Evolutionary conservation across 768 basidiomycete species (phyloP), one percentile per base, ranked within the genome.

Genomic region (Trametes gibbosa): DNA sequence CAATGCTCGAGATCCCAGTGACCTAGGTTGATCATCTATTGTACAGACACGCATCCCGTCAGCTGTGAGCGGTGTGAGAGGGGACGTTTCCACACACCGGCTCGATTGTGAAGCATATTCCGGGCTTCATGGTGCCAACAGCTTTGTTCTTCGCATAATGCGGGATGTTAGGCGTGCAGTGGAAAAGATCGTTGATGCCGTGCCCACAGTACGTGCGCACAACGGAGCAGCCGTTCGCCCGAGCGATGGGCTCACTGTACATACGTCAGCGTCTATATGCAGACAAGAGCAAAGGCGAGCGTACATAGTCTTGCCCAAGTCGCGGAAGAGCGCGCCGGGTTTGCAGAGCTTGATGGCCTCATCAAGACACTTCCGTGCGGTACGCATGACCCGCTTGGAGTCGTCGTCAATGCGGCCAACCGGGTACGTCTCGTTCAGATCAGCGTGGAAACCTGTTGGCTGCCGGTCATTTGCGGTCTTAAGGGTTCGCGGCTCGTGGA

Each of bases 101-200:
- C 72, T 92, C 89, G 62, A 92, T 91, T 37, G 88, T 90, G 69
- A 89, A 92, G 45, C 63, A 66, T 91, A 89, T 96, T 64, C 95
- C 95, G 23, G 90, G 74, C 70, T 93, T 95, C 95, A 98, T 96
- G 5, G 87, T 84, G 23, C 95, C 95, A 2, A 93, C 79, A 41
- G 91, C 92, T 73, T 95, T 96, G 69, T 92, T 95, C 71, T 94
- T 94, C 21, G 92, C 92, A 65, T 96, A 97, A 74, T 97, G 95
- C 12, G 94, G 92, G 40, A 97, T 84, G 71, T 95, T 97, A 1
- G 95, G 95, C 0, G 85, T 67, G 57, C 75, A 76, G 70, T 97
- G 95, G 80, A 96, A 97, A 60, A 92, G 76, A 56, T 90, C 76
- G 71, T 96, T 87, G 69, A 94, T 83, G 37, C 95, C 94, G 69